phyloP scores from a whole-genome alignment of 192 early-diverging fungal species.

The Coemansia umbellata region DNA sequence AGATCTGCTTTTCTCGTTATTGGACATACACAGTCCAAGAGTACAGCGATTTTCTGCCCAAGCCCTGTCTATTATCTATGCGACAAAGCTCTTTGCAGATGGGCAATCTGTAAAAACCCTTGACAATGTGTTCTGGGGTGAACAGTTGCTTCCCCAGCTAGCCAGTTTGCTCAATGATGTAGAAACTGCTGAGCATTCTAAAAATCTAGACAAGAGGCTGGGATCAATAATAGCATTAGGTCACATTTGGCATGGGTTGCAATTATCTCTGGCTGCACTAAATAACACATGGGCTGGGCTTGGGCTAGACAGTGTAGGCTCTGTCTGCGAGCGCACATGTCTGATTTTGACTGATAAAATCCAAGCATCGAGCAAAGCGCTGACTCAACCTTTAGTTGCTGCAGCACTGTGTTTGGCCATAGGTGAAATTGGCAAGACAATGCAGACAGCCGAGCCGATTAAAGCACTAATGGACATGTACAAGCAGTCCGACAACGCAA shows the following conservation, averaged over 20 bases:
- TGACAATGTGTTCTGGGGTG: conserved; percentile 19
- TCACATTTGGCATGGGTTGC: conserved; percentile 52
- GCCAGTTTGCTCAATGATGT: conserved; percentile 2
- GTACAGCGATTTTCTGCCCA: conserved; percentile 26
- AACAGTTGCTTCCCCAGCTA: conserved; percentile 5
- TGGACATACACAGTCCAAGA: conserved; percentile 6
- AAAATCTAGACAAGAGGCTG: conserved; percentile 57
- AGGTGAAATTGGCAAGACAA: conserved; percentile 60
- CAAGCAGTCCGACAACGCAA: conserved; percentile 66
- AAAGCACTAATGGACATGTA: conserved; percentile 33
- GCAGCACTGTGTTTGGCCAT: conserved; percentile 63
- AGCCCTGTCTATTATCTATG: conserved; percentile 19
- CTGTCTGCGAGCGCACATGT: neutral
- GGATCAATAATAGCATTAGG: conserved; percentile 69
- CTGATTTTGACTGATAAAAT: neutral
- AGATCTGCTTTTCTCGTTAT: conserved; percentile 7
- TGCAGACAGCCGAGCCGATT: conserved; percentile 8
- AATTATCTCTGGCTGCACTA: conserved; percentile 9
- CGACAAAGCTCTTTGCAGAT: conserved; percentile 13
- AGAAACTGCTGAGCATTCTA: conserved; percentile 9
- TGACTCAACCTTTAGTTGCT: conserved; percentile 52
- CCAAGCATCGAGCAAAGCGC: conserved; percentile 8
- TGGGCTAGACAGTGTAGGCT: conserved; percentile 8
- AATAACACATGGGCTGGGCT: conserved; percentile 19
- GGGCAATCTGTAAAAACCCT: neutral